These are phyloP conservation scores for Meyerozyma athensensis DNA, from an alignment of 1,139 yeast genomes.

Conservation along the genomic window DNA sequence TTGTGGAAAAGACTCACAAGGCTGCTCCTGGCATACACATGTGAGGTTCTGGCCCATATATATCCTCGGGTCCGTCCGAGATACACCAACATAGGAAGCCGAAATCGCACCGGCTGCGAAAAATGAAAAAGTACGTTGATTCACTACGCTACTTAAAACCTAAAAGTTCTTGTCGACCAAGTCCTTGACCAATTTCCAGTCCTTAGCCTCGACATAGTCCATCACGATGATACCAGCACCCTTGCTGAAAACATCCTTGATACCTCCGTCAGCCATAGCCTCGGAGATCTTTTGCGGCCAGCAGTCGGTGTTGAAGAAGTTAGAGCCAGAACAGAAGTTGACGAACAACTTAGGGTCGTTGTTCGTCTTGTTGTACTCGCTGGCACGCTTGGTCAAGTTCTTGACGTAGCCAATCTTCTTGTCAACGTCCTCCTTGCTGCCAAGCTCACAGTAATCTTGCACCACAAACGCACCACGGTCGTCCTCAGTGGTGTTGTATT, in stretches of 20 bases:
- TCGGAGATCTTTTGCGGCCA: constrained; percentile 71
- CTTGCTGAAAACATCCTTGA: constrained; percentile 46
- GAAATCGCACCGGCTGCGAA: constrained; percentile 3
- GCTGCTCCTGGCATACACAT: neutral
- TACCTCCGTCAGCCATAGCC: constrained; percentile 44
- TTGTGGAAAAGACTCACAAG: neutral
- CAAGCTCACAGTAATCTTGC: constrained; percentile 73
- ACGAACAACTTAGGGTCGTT: constrained; percentile 56
- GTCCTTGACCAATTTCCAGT: constrained; percentile 54
- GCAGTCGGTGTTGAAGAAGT: constrained; percentile 64
- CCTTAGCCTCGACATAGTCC: constrained; percentile 61
- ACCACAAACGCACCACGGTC: constrained; percentile 61
- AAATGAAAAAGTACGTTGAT: no score
- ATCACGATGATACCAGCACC: constrained; percentile 60
- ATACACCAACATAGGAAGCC: neutral
- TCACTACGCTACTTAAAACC: neutral
- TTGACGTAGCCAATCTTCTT: constrained; percentile 57
- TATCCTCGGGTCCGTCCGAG: no score
- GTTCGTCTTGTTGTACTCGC: constrained; percentile 41
- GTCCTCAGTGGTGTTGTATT: constrained; percentile 61
- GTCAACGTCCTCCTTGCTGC: constrained; percentile 46
- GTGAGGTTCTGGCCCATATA: no score
- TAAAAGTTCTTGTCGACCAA: constrained; percentile 56
- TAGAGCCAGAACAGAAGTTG: constrained; percentile 73
- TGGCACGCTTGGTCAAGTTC: constrained; percentile 52